Evolutionary conservation across 2,329 filamentous ascomycete species (phyloP), one percentile per base, ranked within the genome.

Genomic region (Aspergillus udagawae): DNA sequence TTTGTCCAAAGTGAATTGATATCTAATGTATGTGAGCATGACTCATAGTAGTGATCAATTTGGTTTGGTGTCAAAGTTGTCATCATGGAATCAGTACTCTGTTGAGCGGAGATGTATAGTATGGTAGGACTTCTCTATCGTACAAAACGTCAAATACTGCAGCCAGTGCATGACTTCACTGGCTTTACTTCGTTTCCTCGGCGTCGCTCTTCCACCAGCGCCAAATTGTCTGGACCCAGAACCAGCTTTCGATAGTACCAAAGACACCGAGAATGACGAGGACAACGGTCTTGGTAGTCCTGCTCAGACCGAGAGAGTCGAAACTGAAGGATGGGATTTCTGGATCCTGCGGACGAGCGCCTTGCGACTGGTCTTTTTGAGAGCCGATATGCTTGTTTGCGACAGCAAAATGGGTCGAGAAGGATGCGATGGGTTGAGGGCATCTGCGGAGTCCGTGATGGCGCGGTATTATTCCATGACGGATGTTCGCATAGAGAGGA

Each of bases 231-330:
- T 68, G 66, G 20, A 60, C 62, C 65, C 67, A 75, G 53, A 75
- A 71, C 49, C 67, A 67, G 20, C 67, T 66, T 57, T 75, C 72
- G 53, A 74, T 67, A 1, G 68, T 71, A 8, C 71, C 68, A 54
- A 71, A 63, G 25, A 72, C 59, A 49, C 65, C 59, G 32, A 74
- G 41, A 14, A 68, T 57, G 7, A 59, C 56, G 51, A 69, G 50
- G 21, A 73, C 64, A 41, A 66, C 62, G 23, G 68, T 57, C 44
- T 65, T 71, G 38, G 66, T 65, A 42, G 61, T 69, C 48, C 62
- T 63, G 27, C 60, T 66, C 54, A 73, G 67, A 8, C 69, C 69
- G 3, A 73, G 60, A 20, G 61, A 63, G 32, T 67, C 62, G 21
- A 74, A 64, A 47, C 60, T 59, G 10, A 61, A 49, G 0, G 53